Evolutionary conservation across 164 flowering plant genomes (phyloP).

Genomic region (Tinospora cordifolia): DNA sequence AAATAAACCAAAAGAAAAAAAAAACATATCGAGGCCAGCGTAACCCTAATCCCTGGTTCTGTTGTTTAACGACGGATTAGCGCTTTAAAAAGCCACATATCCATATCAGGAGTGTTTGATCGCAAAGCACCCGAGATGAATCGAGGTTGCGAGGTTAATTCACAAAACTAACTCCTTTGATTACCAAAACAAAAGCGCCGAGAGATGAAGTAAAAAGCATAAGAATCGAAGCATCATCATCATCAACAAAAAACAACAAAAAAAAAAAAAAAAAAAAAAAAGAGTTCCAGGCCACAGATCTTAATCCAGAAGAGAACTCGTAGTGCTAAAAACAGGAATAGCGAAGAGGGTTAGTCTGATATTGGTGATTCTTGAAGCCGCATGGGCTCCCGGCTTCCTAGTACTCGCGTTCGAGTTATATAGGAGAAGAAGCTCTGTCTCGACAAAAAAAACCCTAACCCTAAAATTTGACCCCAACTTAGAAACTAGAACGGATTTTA

Average conservation of each 20-base stretch:
- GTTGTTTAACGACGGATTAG: slow-evolving; percentile 3
- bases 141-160: not conserved
- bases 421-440: not conserved
- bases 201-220: not conserved
- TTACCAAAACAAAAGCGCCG: not conserved
- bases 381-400: not conserved
- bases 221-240: not conserved
- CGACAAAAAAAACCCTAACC: not conserved
- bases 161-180: not conserved
- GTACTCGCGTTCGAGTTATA: not conserved
- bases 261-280: not conserved
- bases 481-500: not conserved
- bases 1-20: not conserved
- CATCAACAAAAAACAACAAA: not conserved
- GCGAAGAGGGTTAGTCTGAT: not conserved
- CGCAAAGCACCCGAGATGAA: slow-evolving; percentile 1
- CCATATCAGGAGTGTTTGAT: slow-evolving; percentile 14
- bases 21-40: slow-evolving; percentile 15
- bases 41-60: slow-evolving; percentile 19
- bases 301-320: not conserved
- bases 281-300: not conserved
- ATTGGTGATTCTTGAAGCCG: too few relatives aligned
- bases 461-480: not conserved
- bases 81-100: slow-evolving; percentile 20
- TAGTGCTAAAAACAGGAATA: too few relatives aligned